Evolutionary conservation across 1,284 basidiomycete genomes (phyloP), one percentile per base, ranked within the genome.

Genomic region (Coniferiporia sulphurascens): DNA sequence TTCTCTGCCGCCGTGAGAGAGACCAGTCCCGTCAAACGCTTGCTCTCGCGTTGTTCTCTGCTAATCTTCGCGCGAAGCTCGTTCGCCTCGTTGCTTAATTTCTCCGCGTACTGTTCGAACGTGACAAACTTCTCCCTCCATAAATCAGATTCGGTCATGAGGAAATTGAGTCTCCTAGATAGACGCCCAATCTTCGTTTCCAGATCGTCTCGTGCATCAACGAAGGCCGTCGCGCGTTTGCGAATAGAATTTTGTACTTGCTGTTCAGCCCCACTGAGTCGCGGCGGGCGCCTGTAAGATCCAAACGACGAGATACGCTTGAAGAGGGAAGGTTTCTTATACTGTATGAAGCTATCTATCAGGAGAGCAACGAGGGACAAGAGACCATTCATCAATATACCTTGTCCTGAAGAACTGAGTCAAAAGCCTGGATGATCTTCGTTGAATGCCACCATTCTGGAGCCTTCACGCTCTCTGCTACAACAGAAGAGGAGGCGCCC

Each of bases 381-480:
- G 53, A 59, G 61, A 53, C 62, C 48, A 43, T 45, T 48, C 57
- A 57, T 43, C 60, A 21, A 69, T 74, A 64, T 64, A 91, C 91
- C 81, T 87, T 93, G 70, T 95, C 91, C 65, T 89, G 85, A 51
- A 97, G 79, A 27, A 95, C 91, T 61, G 79, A 80, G 72, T 96
- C 93, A 65, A 97, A 95, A 6, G 91, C 93, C 63, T 90, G 85
- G 56, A 97, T 88, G 67, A 95, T 89, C 21, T 87, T 84, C 10
- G 87, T 89, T 48, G 91, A 91, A 69, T 93, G 86, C 93, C 93
- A 97, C 94, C 94, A 97, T 62, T 86, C 83, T 0, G 94, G 95
- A 43, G 88, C 79, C 68, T 91, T 89, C 70, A 95, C 89, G 64
- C 88, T 87, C 68, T 93, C 91, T 2, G 90, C 89, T 22, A 91